Evolutionary conservation across 345 rosid species (phyloP), one percentile per base, ranked within the genome.

Genomic region (Salix viminalis): DNA sequence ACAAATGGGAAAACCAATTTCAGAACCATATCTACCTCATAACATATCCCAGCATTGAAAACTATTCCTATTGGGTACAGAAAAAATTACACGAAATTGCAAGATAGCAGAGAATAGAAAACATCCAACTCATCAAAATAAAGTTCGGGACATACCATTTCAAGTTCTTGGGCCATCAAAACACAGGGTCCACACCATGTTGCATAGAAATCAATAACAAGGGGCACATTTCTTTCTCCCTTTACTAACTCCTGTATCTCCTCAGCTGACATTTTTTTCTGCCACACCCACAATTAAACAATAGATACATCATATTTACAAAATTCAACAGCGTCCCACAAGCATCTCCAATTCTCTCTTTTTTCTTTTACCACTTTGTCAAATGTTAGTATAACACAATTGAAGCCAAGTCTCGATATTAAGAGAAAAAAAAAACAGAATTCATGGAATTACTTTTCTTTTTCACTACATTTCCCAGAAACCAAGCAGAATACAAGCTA

Each of bases 111-210:
- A 16, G 15, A 28, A 56, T 6, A 32, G 11, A 37, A 67, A 70
- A 39, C 42, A 24, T 28, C 39, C 66, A 71, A 52, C 12, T 18
- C 24, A 41, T n/a, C 16, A 3, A 26, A 66, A 44, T 32, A 15
- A 46, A 70, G 56, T 28, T 13, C 23, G 19, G 73, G 9, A 28
- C 76, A 69, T 86, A 91, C 99, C 97, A 89, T 89, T 90, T 89
- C 97, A 68, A 95, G 93, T 85, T 90, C 94, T 79, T 91, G 99
- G 24, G 96, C 97, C 97, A 91, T 93, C 85, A 90, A 83, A 81
- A 91, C 89, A 81, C 97, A 95, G 61, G 99, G 99, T 65, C 99
- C 97, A 81, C 99, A 91, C 99, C 97, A 93, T 1, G 97, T 91
- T 1, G 99, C 97, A 77, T 93, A 90, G 88, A 95, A 93, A 84